Evolutionary conservation across 2,329 filamentous ascomycete genomes (phyloP).

Genomic region (Chaetomium sp.): DNA sequence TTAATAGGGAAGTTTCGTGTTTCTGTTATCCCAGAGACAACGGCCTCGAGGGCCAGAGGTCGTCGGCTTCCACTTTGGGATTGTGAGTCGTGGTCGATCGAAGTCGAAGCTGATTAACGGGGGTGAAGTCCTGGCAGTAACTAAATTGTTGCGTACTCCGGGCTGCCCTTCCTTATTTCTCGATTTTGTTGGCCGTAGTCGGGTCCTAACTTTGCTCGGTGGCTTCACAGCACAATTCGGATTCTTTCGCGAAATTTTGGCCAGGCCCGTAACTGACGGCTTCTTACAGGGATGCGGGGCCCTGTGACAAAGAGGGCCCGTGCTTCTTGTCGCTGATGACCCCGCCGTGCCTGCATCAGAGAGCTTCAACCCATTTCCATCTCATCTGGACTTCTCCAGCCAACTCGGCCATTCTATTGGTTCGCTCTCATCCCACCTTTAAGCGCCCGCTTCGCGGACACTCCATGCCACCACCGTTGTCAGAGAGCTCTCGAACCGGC

Average conservation of each 20-base stretch:
- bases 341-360: conserved; percentile 7
- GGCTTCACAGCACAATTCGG: conserved; percentile 12
- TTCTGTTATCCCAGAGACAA: background rate
- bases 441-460: conserved; percentile 20
- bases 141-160: no score
- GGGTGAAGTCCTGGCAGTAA: no score
- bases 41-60: background rate
- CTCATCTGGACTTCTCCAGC: no score
- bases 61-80: no score
- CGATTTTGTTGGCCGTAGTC: conserved; percentile 1
- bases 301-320: background rate
- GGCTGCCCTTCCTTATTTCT: no score
- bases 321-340: conserved; percentile 4
- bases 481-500: background rate
- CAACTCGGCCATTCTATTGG: conserved; percentile 11
- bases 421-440: conserved; percentile 18
- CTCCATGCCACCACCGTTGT: conserved; percentile 9
- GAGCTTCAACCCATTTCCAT: background rate
- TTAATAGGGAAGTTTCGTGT: background rate
- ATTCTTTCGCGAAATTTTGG: conserved; percentile 20
- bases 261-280: conserved; percentile 1
- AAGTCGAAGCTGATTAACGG: background rate
- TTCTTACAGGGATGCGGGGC: conserved; percentile 3
- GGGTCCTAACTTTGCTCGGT: background rate
- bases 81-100: background rate